Conservation (phyloP, 192 early-diverging fungal species). For the Mortierella antarctica region DNA sequence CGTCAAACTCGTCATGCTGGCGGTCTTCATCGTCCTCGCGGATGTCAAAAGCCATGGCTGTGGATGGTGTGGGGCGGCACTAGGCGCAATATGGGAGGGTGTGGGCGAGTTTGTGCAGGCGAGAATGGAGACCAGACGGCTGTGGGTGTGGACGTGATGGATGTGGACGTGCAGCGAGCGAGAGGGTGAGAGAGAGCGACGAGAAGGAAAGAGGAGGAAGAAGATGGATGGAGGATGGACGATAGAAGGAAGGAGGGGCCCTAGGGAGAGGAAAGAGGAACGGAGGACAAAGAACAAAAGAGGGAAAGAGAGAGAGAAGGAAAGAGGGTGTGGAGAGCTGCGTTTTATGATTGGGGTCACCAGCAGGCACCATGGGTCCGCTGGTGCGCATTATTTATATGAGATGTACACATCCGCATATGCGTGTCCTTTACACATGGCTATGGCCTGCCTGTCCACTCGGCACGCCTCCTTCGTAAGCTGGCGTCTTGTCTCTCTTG, state of each 20-base stretch:
- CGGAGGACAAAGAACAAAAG: background rate
- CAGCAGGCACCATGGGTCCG: too few species aligned
- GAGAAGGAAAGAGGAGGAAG: background rate
- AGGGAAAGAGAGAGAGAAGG: background rate
- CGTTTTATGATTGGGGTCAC: too few species aligned
- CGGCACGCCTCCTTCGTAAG: too few species aligned
- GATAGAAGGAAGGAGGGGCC: background rate
- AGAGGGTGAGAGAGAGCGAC: background rate
- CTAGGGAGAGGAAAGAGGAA: background rate
- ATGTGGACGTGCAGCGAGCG: background rate
- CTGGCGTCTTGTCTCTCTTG: too few species aligned
- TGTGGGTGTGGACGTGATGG: background rate
- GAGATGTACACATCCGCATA: too few species aligned
- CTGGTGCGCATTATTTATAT: too few species aligned
- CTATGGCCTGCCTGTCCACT: too few species aligned
- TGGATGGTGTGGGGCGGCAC: background rate
- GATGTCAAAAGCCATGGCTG: constrained; percentile 7
- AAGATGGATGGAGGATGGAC: background rate
- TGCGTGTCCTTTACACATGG: too few species aligned
- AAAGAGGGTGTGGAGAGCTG: background rate
- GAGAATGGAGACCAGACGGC: background rate
- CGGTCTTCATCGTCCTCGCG: constrained; percentile 10
- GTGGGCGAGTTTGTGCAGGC: background rate
- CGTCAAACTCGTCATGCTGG: constrained; percentile 11
- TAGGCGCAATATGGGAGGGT: too few species aligned